These are phyloP conservation scores for Astraeus odoratus DNA, from an alignment of 768 basidiomycete genomes.

Conservation along the genomic window DNA sequence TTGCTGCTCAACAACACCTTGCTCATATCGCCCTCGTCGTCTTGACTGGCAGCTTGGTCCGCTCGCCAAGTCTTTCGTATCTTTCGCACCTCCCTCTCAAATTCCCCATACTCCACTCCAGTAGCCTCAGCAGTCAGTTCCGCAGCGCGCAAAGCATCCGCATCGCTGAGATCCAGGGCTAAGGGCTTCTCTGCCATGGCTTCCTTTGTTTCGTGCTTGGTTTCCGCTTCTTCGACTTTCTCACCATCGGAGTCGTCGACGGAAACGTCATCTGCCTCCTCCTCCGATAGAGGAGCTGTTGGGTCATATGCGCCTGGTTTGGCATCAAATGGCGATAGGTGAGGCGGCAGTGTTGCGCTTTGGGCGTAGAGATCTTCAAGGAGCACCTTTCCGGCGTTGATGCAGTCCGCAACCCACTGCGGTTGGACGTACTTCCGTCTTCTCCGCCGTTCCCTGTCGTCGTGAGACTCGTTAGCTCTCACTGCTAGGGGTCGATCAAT, in stretches of 20 bases:
- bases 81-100: constrained; percentile 70
- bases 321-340: constrained; percentile 92
- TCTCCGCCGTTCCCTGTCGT: constrained; percentile 53
- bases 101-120: constrained; percentile 72
- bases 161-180: constrained; percentile 40
- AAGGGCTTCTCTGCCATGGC: constrained; percentile 24
- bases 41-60: constrained; percentile 28
- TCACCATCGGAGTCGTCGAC: constrained; percentile 25
- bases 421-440: constrained; percentile 90
- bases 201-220: constrained; percentile 26
- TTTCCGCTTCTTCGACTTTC: constrained; percentile 11
- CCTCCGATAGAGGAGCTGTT: constrained; percentile 25
- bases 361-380: constrained; percentile 82
- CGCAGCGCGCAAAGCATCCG: constrained; percentile 69
- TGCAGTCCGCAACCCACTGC: constrained; percentile 96
- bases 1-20: constrained; percentile 98
- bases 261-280: constrained; percentile 14
- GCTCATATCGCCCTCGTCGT: constrained; percentile 75
- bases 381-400: constrained; percentile 80
- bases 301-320: constrained; percentile 73
- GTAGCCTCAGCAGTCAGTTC: constrained; percentile 90
- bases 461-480: constrained; percentile 41
- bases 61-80: constrained; percentile 36
- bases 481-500: constrained; percentile 76
- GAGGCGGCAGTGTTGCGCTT: constrained; percentile 84